Evolutionary conservation across 306 rosid species (phyloP), one percentile per base, ranked within the genome.

Genomic region (Prunus mira): DNA sequence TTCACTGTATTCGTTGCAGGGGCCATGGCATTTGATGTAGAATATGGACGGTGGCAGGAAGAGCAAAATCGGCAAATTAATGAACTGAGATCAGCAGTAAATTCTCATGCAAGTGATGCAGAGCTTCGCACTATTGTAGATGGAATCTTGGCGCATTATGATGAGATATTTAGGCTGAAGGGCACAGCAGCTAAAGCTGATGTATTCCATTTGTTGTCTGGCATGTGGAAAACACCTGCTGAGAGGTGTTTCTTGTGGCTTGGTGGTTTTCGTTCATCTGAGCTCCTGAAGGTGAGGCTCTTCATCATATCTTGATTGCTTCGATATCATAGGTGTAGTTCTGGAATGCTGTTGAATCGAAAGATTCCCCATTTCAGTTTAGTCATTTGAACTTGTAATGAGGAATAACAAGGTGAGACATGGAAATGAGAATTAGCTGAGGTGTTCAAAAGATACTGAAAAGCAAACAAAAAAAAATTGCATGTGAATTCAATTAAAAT

Each of bases 211-310:
- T 82, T 94, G 84, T 84, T 94, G 86, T 91, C 98, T 54, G 98
- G 98, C 73, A 94, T 94, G 98, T 94, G 98, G 98, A 91, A 90
- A 91, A 94, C 97, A 47, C 98, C 98, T 51, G 97, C 98, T 10
- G 98, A 94, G 82, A 86, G 98, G 83, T 94, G 98, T 78, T 94
- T 94, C 78, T 64, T 94, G 78, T 94, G 98, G 98, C 97, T 94
- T 52, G 98, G 98, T 76, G 98, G 98, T 77, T 90, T 94, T 82
- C 90, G 98, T 32, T 91, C 98, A 13, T 94, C 98, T 49, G 98
- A 94, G 85, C 87, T 94, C 76, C 88, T 94, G 79, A 94, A 94
- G 98, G 98, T 94, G 87, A 77, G 68, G 49, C 76, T 24, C 22
- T 30, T 28, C 30, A 19, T 32, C 24, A 69, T 15, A 20, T 78